Percentiles rank a stretch among this genome's conserved stretches.
Evolutionary conservation across 2,329 filamentous ascomycete species (phyloP).

Genomic region (Fusarium virguliforme): DNA sequence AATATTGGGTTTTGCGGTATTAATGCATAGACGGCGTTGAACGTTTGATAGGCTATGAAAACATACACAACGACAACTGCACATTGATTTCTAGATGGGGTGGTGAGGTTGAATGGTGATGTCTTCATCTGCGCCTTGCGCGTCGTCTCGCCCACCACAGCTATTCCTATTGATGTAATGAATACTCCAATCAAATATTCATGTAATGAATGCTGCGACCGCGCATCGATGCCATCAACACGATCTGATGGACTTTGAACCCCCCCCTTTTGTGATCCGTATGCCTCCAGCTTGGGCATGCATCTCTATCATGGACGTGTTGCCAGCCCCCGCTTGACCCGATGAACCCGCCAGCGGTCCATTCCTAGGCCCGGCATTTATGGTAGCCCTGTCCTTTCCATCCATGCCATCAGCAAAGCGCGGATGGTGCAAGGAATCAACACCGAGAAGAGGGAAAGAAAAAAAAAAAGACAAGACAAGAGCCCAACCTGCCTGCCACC

Average conservation of each 20-base stretch:
- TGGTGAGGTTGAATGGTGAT: neutral
- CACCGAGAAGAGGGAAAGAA: neutral
- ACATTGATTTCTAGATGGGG: conserved; percentile 11
- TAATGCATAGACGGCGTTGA: conserved; percentile 58
- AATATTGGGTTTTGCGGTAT: conserved; percentile 44
- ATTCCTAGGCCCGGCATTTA: neutral
- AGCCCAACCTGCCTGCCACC: conserved; percentile 6
- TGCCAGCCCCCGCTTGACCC: neutral
- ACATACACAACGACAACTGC: conserved; percentile 45
- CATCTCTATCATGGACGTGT: conserved; percentile 9
- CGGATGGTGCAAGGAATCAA: neutral
- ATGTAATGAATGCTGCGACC: neutral
- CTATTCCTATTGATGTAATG: neutral
- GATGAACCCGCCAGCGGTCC: neutral
- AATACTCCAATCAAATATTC: neutral
- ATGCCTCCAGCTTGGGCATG: conserved; percentile 20
- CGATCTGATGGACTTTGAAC: neutral
- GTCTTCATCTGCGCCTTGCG: neutral
- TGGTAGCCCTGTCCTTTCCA: neutral
- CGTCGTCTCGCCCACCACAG: neutral
- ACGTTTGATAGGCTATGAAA: conserved; percentile 50
- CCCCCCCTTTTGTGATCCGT: neutral
- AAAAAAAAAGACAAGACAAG: neutral
- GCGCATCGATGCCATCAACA: neutral
- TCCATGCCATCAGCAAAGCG: neutral